These are phyloP conservation scores for Sporothrix pseudoabietina DNA, from an alignment of 2,329 filamentous ascomycete genomes.

Conservation along the genomic window DNA sequence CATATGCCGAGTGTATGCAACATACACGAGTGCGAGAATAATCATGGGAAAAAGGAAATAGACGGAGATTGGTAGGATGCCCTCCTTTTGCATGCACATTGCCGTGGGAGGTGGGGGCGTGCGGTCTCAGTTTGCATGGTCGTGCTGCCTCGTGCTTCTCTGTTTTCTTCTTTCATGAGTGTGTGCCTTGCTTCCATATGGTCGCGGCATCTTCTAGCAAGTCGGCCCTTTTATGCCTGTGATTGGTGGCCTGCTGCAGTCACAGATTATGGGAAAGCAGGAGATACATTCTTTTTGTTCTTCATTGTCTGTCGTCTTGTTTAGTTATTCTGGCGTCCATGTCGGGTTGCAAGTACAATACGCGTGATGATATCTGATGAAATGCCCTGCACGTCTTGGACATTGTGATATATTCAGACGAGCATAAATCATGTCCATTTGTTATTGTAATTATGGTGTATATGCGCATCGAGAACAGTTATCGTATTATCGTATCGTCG, in stretches of 20 bases:
- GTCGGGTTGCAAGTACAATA: not conserved
- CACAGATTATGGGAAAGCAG: not conserved
- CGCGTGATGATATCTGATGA: not conserved
- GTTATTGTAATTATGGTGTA: not conserved
- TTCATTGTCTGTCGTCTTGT: not conserved
- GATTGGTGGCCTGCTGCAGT: not conserved
- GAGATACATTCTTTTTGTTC: not conserved
- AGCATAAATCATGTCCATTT: too few species aligned
- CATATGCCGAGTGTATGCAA: conserved; percentile 1
- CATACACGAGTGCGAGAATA: not conserved
- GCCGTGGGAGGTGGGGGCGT: not conserved
- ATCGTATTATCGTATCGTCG: not conserved
- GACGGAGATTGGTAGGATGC: not conserved
- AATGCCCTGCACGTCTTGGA: too few species aligned
- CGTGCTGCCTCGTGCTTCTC: not conserved
- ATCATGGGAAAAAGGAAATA: not conserved
- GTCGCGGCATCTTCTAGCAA: not conserved
- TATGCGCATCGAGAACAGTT: not conserved
- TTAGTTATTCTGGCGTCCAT: not conserved
- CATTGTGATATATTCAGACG: too few species aligned
- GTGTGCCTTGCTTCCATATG: not conserved
- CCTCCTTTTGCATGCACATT: not conserved
- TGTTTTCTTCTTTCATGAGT: not conserved
- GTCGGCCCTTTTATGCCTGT: conserved; percentile 25
- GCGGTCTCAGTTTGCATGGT: conserved; percentile 9